Base-by-base conservation (phyloP, 1,284 basidiomycete species). In the Ganoderma lingzhi region DNA sequence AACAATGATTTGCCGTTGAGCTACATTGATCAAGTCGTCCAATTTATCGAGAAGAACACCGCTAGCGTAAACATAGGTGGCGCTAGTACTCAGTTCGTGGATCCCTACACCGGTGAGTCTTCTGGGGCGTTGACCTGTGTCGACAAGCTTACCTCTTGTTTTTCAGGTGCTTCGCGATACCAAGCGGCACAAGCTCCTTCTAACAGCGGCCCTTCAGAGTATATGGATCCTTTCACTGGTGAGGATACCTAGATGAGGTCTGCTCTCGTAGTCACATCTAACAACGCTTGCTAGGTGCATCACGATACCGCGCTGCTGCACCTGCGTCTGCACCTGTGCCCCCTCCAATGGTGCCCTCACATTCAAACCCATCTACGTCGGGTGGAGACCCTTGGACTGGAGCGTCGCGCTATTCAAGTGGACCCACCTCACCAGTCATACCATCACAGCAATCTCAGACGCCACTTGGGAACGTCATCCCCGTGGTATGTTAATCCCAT, bases 41-140 rank as follows among this genome's bases (percentile, higher is more conserved):
- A 87, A 61, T 99, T 99, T 80, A 99, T 99, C 69, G 93, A 98
- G 80, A 94, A 94, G 81, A 98, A 97, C 75, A 93, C 96, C 0
- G 82, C 86, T 15, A 94, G 94, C 2, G 90, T 94, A 8, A 90
- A 85, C 66, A 82, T 97, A 3, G 92, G 91, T 51, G 77, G 80
- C 6, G 82, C 84, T 17, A 80, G 80, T 60, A 85, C 83, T 67
- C 87, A 90, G 62, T 96, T 89, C 77, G 88, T 91, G 19, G 98
- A 99, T 79, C 97, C 97, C 8, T 99, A 90, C 81, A 99, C 98
- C 68, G 96, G 96, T 87, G 77, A 74, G 78, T 45, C n/a, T 32
- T 15, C 23, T n/a, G 60, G 66, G 55, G 41, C 55, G 23, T 68
- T 53, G 68, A 55, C 28, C 35, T 35, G 15, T 42, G n/a, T 48